Percentiles rank a stretch among this genome's conserved stretches.
Conservation (phyloP, 2,329 filamentous ascomycete species). For the Arthrinium phaeospermum region DNA sequence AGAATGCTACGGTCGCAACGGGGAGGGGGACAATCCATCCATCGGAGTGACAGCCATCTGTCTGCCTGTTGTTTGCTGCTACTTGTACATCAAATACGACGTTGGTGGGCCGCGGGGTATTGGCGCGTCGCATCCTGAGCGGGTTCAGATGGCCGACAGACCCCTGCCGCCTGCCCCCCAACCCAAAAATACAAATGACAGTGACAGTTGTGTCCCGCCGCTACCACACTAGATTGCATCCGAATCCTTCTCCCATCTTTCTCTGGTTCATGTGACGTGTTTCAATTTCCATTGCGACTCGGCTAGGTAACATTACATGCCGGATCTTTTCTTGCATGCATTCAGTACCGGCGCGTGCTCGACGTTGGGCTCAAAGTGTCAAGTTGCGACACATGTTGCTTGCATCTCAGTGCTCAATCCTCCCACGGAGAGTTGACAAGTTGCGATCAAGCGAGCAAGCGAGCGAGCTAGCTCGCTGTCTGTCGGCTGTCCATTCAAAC, state of each 20-base stretch:
- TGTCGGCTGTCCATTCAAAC: neutral
- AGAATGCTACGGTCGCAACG: slow-evolving; percentile 1
- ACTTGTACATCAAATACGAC: too few relatives aligned
- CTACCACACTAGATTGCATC: slow-evolving; percentile 16
- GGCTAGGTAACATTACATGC: neutral
- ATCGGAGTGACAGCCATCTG: neutral
- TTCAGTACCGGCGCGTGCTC: neutral
- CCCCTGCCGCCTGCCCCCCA: neutral
- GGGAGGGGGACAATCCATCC: neutral
- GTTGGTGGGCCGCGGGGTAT: neutral
- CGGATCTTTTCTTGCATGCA: slow-evolving; percentile 9
- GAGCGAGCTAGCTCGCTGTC: neutral
- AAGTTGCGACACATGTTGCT: neutral
- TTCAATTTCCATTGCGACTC: slow-evolving; percentile 2
- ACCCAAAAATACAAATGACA: slow-evolving; percentile 10
- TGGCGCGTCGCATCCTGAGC: neutral
- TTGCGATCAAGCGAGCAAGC: neutral
- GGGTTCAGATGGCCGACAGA: neutral
- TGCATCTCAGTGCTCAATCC: neutral
- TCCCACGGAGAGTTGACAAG: neutral
- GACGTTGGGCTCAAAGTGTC: neutral
- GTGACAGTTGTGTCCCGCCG: neutral
- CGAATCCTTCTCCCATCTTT: neutral
- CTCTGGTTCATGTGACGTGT: slow-evolving; percentile 13
- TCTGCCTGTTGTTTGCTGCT: neutral